Conservation (phyloP, 495 filamentous ascomycete genomes). For the Penicillium maclennaniae region DNA sequence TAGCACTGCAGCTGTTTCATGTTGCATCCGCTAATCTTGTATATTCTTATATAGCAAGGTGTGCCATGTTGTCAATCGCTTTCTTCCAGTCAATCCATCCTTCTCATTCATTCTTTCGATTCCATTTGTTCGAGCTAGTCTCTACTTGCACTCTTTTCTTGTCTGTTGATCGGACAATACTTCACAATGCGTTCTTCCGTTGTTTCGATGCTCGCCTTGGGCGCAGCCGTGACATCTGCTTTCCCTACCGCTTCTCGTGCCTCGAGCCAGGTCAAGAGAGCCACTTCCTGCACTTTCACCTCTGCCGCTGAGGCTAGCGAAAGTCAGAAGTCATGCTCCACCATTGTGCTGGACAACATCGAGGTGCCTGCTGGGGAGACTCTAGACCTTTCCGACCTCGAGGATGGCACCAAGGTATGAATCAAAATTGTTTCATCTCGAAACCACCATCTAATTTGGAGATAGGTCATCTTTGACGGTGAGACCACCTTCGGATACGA, state of each 20-base stretch:
- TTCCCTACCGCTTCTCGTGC: slow-evolving; percentile 24
- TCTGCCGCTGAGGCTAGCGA: slow-evolving; percentile 39
- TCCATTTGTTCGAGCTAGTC: slow-evolving; percentile 5
- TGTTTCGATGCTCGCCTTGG: slow-evolving; percentile 20
- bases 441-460: not conserved
- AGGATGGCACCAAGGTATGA: slow-evolving; percentile 39
- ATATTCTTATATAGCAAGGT: not conserved
- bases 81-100: not conserved
- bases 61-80: not conserved
- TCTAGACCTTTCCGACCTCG: slow-evolving; percentile 47
- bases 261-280: slow-evolving; percentile 3
- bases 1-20: not conserved
- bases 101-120: slow-evolving; percentile 1
- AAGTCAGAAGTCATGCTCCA: slow-evolving; percentile 48
- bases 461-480: slow-evolving; percentile 48
- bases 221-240: slow-evolving; percentile 21
- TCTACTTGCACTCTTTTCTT: slow-evolving; percentile 11
- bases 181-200: slow-evolving; percentile 20
- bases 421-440: not conserved
- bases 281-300: slow-evolving; percentile 47
- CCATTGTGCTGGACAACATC: slow-evolving; percentile 45
- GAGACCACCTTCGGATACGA: slow-evolving; percentile 51
- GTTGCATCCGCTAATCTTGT: not conserved
- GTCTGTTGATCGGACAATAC: slow-evolving; percentile 17
- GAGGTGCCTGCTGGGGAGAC: slow-evolving; percentile 51